Percentiles rank a stretch among this genome's conserved stretches.
Evolutionary conservation across 345 rosid genomes (phyloP).

Genomic region (Salix viminalis): DNA sequence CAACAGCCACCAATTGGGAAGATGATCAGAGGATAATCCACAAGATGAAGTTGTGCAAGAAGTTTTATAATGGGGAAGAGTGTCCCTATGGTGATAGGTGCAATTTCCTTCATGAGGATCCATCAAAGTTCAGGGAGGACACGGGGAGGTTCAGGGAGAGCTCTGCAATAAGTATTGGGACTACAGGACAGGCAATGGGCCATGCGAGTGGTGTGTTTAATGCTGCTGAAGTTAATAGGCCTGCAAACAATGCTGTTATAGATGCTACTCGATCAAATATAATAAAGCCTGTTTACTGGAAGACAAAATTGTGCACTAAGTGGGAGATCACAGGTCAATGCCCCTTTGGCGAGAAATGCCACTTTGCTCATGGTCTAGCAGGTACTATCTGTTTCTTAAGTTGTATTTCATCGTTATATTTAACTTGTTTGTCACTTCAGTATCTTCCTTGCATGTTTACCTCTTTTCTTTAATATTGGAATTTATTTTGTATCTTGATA

Average conservation of each 20-base stretch:
- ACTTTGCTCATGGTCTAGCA: constrained; percentile 91
- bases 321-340: constrained; percentile 76
- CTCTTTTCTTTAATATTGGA: neutral
- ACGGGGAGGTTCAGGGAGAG: constrained; percentile 64
- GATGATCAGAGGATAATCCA: constrained; percentile 89
- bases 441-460: neutral
- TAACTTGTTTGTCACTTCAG: neutral
- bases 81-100: constrained; percentile 95
- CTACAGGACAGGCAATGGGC: constrained; percentile 34
- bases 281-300: constrained; percentile 78
- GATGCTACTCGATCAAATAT: constrained; percentile 30
- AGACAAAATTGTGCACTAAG: constrained; percentile 78
- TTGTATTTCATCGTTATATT: neutral
- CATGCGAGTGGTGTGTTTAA: constrained; percentile 29
- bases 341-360: constrained; percentile 86
- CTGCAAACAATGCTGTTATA: constrained; percentile 22
- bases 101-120: constrained; percentile 86
- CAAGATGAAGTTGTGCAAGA: constrained; percentile 95
- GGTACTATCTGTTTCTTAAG: constrained; percentile 40
- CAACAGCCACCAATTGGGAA: constrained; percentile 56
- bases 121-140: constrained; percentile 79
- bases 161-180: constrained; percentile 64
- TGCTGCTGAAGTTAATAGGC: constrained; percentile 46
- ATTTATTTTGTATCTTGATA: neutral
- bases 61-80: constrained; percentile 83